A percentile compares a stretch with the other conserved stretches of the same genome.
Conservation (phyloP, 2,329 filamentous ascomycete genomes). For the Paecilomyces sp. region DNA sequence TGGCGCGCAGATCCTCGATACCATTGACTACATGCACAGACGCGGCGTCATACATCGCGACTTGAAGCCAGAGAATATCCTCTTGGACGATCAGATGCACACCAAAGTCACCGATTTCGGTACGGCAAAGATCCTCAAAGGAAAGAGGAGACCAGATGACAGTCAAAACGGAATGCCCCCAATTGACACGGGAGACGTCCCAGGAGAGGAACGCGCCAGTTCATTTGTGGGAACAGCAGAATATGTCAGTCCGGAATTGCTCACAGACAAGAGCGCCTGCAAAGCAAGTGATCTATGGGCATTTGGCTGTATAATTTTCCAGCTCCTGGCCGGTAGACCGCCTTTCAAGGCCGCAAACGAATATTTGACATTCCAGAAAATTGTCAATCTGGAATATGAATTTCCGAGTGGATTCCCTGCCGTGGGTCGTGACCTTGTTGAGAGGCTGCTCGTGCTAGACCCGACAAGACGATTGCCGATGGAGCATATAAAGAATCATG, state of each 20-base stretch:
- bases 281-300: constrained; percentile 98
- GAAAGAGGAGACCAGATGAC: constrained; percentile 39
- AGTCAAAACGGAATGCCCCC: constrained; percentile 38
- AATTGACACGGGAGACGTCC: constrained; percentile 46
- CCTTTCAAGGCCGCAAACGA: constrained; percentile 96
- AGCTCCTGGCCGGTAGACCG: constrained; percentile 87
- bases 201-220: constrained; percentile 67
- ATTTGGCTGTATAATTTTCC: constrained; percentile 96
- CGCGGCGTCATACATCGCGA: constrained; percentile 94
- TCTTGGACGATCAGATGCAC: constrained; percentile 92
- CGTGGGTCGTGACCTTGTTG: constrained; percentile 79
- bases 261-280: constrained; percentile 93
- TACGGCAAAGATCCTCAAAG: constrained; percentile 83
- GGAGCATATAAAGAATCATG: constrained; percentile 93
- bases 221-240: constrained; percentile 98
- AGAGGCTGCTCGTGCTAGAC: constrained; percentile 83
- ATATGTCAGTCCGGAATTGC: constrained; percentile 94
- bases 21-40: constrained; percentile 97
- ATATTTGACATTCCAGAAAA: constrained; percentile 97
- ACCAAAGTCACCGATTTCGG: constrained; percentile 99
- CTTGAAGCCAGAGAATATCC: constrained; percentile 92
- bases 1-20: constrained; percentile 88
- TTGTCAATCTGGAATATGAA: constrained; percentile 86
- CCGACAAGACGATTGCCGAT: constrained; percentile 77
- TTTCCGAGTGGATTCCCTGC: constrained; percentile 85